Conservation (phyloP, 225 moss, liverwort and hornwort genomes). For the Thuidium tamariscinum region DNA sequence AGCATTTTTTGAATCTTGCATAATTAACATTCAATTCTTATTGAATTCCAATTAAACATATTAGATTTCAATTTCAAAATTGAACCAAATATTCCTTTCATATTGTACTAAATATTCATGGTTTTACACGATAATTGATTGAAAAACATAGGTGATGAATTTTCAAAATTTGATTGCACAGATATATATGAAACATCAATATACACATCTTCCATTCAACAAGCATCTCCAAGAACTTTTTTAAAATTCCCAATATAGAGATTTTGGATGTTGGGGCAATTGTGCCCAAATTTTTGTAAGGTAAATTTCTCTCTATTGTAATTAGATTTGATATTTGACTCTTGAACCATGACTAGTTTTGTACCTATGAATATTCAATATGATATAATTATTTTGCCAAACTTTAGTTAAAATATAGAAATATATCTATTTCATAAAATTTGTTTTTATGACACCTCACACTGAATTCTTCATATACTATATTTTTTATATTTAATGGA, state of each 20-base stretch:
- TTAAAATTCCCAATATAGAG: neutral
- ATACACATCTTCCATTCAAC: neutral
- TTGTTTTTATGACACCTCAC: neutral
- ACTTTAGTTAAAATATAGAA: neutral
- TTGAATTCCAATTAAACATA: neutral
- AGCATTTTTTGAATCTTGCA: neutral
- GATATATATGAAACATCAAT: neutral
- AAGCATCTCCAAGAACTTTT: too few species aligned
- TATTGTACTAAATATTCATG: neutral
- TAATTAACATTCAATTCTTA: neutral
- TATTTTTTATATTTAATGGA: neutral
- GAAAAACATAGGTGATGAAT: neutral
- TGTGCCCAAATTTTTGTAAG: neutral
- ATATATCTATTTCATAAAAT: neutral
- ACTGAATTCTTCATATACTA: neutral
- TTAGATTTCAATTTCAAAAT: neutral
- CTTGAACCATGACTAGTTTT: neutral
- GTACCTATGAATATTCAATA: neutral
- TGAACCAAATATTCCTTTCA: fast-evolving
- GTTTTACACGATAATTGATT: neutral
- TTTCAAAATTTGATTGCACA: neutral
- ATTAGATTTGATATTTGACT: neutral
- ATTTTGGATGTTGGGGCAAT: neutral
- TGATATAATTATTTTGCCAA: neutral
- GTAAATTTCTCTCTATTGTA: neutral